These are phyloP conservation scores for Fusarium sp. DNA, from an alignment of 2,329 filamentous ascomycete species.

Conservation along the genomic window DNA sequence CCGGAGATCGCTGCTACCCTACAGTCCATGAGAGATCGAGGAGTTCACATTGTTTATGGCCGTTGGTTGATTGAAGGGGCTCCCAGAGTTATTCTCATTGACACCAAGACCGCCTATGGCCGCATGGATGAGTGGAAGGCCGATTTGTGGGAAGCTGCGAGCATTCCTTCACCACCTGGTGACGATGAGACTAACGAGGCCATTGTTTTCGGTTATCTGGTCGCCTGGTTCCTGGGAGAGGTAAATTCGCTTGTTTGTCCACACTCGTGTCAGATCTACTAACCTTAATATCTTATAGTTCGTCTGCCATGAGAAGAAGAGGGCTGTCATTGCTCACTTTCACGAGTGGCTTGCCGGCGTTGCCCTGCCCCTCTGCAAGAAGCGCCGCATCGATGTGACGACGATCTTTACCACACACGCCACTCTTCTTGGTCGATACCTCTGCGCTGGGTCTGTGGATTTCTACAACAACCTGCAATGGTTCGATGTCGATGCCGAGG, in stretches of 20 bases:
- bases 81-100: slow-evolving; percentile 90
- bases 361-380: slow-evolving; percentile 89
- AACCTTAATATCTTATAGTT: slow-evolving; percentile 65
- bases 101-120: slow-evolving; percentile 91
- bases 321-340: slow-evolving; percentile 96
- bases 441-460: slow-evolving; percentile 96
- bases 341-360: slow-evolving; percentile 99
- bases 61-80: slow-evolving; percentile 98
- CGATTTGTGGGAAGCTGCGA: slow-evolving; percentile 91
- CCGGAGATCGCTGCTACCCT: slow-evolving; percentile 85
- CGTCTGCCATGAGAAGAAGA: slow-evolving; percentile 89
- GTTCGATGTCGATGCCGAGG: slow-evolving; percentile 96
- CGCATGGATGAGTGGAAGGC: slow-evolving; percentile 97
- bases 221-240: slow-evolving; percentile 98
- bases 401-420: slow-evolving; percentile 99
- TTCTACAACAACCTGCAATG: slow-evolving; percentile 99
- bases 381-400: slow-evolving; percentile 92
- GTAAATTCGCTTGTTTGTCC: slow-evolving; percentile 58
- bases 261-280: slow-evolving; percentile 9
- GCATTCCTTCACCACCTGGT: slow-evolving; percentile 90
- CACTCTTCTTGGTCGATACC: slow-evolving; percentile 92
- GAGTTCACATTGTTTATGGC: slow-evolving; percentile 90
- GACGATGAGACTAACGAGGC: slow-evolving; percentile 98
- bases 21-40: slow-evolving; percentile 90
- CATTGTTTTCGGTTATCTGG: slow-evolving; percentile 95